These are phyloP conservation scores for Paraurostyla sp. DNA, from an alignment of 73 alveolate species.

Conservation along the genomic window DNA sequence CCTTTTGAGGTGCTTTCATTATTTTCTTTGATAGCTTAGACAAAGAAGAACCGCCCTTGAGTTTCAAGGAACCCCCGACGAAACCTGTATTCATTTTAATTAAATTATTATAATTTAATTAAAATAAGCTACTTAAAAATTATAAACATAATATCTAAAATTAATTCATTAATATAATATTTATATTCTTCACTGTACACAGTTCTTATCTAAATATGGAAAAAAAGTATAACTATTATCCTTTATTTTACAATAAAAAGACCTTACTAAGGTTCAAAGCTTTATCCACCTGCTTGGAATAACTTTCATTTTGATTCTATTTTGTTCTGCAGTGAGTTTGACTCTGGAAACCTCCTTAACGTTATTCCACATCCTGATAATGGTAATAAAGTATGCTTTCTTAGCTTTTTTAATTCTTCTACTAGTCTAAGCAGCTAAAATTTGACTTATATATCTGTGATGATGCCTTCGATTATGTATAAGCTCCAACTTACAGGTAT, in stretches of 20 bases:
- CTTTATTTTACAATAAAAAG: no score
- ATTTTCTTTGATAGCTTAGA: not conserved
- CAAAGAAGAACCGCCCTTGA: not conserved
- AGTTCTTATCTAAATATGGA: no score
- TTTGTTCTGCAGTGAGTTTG: slow-evolving; percentile 14
- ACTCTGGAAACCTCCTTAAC: not conserved
- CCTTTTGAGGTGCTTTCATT: not conserved
- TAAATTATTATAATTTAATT: no score
- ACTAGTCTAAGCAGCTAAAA: no score
- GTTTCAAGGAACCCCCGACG: slow-evolving; percentile 5
- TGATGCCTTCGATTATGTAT: not conserved
- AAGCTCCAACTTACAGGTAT: slow-evolving; percentile 25
- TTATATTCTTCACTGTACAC: no score
- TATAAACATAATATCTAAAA: no score
- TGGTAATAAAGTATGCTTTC: not conserved
- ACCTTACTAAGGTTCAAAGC: no score
- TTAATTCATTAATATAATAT: no score
- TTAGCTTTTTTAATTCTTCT: not conserved
- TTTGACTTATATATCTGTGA: slow-evolving; percentile 11
- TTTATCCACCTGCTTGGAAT: slow-evolving; percentile 19
- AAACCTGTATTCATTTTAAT: slow-evolving; percentile 6
- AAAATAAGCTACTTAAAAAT: no score
- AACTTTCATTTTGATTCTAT: not conserved
- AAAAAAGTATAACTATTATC: no score
- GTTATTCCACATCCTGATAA: slow-evolving; percentile 23